Base-by-base conservation (phyloP, 192 early-diverging fungal genomes). In the Coemansia asiatica region DNA sequence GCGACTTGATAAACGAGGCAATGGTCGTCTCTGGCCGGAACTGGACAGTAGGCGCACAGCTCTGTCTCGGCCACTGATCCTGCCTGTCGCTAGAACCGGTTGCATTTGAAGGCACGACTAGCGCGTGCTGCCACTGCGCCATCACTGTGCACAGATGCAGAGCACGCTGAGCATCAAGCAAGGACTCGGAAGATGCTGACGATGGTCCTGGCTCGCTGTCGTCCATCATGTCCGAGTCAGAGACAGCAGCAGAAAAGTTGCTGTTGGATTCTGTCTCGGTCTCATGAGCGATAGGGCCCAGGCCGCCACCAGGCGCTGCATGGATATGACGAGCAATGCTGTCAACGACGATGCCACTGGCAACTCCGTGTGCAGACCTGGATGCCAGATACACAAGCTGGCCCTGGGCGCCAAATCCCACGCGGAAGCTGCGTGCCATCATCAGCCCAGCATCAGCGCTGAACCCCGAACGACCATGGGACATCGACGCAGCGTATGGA, bases 391-490 rank as follows among this genome's bases (percentile, higher is more conserved):
- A 81, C 0, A 88, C 87, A 29, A 94, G 83, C 47, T 78, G 65
- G 15, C 93, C 94, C 57, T 85, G 86, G 0, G 88, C 87, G 0
- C 91, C 93, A 89, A 93, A 97, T 0, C 93, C 90, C 0, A 90
- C 94, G 48, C 94, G 85, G 63, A 89, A 95, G 61, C 87, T 89
- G 44, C 92, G 85, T 16, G 89, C 89, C 87, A 95, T 90, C 76
- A 85, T 85, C 51, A 94, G 58, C 0, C 92, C 90, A 6, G 90
- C 89, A 81, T 95, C 91, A 0, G 84, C 84, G 27, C 87, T 47
- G 31, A 85, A 40, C 8, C 81, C 81, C 13, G 84, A 79, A 27
- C 66, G 66, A 18, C 84, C 78, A 47, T 82, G 74, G 1, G 79
- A 62, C 57, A 82, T 54, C 28, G 79, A 82, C 27, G 23, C 13